These are phyloP conservation scores for Tremella fuciformis DNA, from an alignment of 768 basidiomycete species.

Conservation along the genomic window DNA sequence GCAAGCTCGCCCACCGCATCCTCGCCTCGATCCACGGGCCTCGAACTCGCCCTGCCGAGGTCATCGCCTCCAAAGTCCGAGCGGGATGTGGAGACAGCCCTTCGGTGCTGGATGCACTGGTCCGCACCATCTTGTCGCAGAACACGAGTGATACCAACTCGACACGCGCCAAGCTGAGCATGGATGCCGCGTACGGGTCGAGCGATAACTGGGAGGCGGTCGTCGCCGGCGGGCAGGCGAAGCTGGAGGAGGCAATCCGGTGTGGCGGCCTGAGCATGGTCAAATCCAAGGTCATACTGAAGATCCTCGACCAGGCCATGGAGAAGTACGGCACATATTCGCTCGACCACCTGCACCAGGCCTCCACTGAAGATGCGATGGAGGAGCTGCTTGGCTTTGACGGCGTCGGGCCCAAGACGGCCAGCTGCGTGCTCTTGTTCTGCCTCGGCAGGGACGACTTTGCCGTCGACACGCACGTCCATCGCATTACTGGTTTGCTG, in stretches of 20 bases:
- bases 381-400: slow-evolving; percentile 32
- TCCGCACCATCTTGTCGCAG: slow-evolving; percentile 43
- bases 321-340: slow-evolving; percentile 38
- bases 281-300: slow-evolving; percentile 42
- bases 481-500: slow-evolving; percentile 41
- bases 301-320: slow-evolving; percentile 42
- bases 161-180: slow-evolving; percentile 34
- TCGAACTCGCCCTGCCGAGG: slow-evolving; percentile 21
- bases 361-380: slow-evolving; percentile 41
- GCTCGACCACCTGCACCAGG: slow-evolving; percentile 43
- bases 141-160: slow-evolving; percentile 43
- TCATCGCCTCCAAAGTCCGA: slow-evolving; percentile 28
- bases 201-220: slow-evolving; percentile 45
- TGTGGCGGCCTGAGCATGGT: slow-evolving; percentile 43
- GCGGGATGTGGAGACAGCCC: slow-evolving; percentile 47
- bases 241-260: slow-evolving; percentile 41
- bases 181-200: slow-evolving; percentile 42
- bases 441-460: slow-evolving; percentile 39
- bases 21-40: slow-evolving; percentile 31
- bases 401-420: slow-evolving; percentile 46
- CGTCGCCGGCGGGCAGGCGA: slow-evolving; percentile 28
- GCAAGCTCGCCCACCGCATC: slow-evolving; percentile 29
- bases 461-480: slow-evolving; percentile 48
- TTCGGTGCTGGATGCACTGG: slow-evolving; percentile 42
- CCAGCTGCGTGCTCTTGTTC: slow-evolving; percentile 45